Conservation (phyloP, 352 stramenopile genomes). For the Globisporangium viniferum region DNA sequence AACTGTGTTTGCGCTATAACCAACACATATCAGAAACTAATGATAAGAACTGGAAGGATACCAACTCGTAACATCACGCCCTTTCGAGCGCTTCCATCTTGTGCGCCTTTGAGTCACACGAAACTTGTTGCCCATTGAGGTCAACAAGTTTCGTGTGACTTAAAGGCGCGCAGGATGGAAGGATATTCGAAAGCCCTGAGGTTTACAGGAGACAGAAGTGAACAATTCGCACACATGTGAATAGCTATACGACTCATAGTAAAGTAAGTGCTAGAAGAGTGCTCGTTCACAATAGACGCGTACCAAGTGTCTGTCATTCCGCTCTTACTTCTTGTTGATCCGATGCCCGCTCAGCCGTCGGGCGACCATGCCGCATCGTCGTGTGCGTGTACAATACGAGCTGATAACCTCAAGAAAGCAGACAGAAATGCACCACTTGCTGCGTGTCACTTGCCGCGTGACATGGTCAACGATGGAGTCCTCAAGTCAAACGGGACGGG, state of each 20-base stretch:
- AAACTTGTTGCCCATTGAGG: no score
- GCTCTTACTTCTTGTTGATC: no score
- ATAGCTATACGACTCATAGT: not conserved
- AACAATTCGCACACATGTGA: not conserved
- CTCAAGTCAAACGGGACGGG: not conserved
- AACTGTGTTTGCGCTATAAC: not conserved
- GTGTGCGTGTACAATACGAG: not conserved
- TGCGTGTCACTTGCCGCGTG: not conserved
- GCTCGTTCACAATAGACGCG: not conserved
- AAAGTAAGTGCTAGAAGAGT: not conserved
- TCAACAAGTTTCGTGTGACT: no score
- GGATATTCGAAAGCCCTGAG: not conserved
- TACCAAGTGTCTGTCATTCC: not conserved
- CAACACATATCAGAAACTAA: not conserved
- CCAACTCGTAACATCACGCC: not conserved
- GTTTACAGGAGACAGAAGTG: not conserved
- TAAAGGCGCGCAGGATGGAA: no score
- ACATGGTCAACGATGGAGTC: not conserved
- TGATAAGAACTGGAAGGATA: not conserved
- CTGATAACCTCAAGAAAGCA: not conserved
- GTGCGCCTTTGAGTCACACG: no score
- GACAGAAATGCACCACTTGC: not conserved
- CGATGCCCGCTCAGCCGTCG: no score
- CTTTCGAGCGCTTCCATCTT: not conserved
- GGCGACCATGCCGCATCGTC: not conserved